Evolutionary conservation across 371 early-diverging fungal genomes (phyloP).

Genomic region (Cokeromyces recurvatus): DNA sequence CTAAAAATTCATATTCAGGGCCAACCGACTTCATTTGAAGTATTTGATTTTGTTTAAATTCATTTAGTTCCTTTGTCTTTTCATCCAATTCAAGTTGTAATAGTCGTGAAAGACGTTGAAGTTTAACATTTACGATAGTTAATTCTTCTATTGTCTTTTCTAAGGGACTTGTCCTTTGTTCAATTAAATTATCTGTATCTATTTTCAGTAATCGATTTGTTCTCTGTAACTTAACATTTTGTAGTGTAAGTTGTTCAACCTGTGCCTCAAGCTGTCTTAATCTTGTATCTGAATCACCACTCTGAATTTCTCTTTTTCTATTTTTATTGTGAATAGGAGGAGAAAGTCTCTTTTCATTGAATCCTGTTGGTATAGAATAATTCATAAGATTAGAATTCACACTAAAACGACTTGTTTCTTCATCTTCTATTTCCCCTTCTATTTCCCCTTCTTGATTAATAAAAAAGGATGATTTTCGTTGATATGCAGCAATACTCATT

Average conservation of each 20-base stretch:
- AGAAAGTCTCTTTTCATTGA: too few species aligned
- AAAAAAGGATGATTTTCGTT: too few species aligned
- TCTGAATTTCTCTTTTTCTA: conserved; percentile 31
- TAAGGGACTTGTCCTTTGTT: conserved; percentile 43
- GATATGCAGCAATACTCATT: too few species aligned
- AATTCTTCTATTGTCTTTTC: conserved; percentile 37
- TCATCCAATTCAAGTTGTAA: conserved; percentile 41
- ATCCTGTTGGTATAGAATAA: conserved; percentile 39
- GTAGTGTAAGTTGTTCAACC: conserved; percentile 42
- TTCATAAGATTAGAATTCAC: conserved; percentile 50
- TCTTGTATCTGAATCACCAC: conserved; percentile 38
- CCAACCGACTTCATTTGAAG: conserved; percentile 44
- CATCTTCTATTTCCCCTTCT: background rate
- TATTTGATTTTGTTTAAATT: conserved; percentile 31
- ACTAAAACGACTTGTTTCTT: conserved; percentile 30
- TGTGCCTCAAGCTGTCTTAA: conserved; percentile 39
- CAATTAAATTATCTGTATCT: conserved; percentile 45
- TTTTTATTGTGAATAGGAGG: background rate
- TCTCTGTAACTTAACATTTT: conserved; percentile 44
- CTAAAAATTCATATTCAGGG: conserved; percentile 49
- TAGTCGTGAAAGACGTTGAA: conserved; percentile 38
- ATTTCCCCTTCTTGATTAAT: too few species aligned
- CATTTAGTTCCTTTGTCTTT: conserved; percentile 18
- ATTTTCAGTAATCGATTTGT: conserved; percentile 47
- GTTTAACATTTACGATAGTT: conserved; percentile 36